Conservation (phyloP, 2,329 filamentous ascomycete species). For the Sporothrix brasiliensis region DNA sequence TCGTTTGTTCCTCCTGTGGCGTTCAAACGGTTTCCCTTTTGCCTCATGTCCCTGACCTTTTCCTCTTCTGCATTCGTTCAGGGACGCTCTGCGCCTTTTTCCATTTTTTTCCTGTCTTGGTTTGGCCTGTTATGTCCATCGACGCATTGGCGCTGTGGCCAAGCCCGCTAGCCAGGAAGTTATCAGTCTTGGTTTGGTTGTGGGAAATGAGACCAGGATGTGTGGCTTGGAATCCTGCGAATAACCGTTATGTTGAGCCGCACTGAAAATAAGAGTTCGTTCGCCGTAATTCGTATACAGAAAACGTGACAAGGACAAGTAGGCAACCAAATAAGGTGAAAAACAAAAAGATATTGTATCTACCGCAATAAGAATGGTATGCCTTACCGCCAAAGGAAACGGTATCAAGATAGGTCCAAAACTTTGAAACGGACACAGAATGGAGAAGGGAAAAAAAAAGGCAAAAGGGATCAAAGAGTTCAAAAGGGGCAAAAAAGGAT, state of each 20-base stretch:
- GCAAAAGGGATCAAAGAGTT: background rate
- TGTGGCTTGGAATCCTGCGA: conserved; percentile 23
- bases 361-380: no score
- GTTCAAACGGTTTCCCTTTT: background rate
- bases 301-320: no score
- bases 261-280: background rate
- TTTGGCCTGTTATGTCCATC: background rate
- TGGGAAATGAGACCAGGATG: conserved; percentile 26
- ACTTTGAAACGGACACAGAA: no score
- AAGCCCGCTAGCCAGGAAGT: conserved; percentile 17
- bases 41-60: background rate
- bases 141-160: conserved; percentile 18
- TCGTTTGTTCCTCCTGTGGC: background rate
- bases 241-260: conserved; percentile 7
- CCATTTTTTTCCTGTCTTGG: background rate
- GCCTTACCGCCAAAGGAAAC: no score
- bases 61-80: background rate
- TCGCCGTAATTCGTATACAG: no score
- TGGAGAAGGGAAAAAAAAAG: background rate
- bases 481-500: no score
- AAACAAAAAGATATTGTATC: no score
- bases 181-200: background rate
- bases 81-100: background rate
- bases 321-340: no score
- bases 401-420: background rate